Evolutionary conservation across 305 asterid genomes (phyloP), one percentile per base, ranked within the genome.

Genomic region (Solanum hybrid): DNA sequence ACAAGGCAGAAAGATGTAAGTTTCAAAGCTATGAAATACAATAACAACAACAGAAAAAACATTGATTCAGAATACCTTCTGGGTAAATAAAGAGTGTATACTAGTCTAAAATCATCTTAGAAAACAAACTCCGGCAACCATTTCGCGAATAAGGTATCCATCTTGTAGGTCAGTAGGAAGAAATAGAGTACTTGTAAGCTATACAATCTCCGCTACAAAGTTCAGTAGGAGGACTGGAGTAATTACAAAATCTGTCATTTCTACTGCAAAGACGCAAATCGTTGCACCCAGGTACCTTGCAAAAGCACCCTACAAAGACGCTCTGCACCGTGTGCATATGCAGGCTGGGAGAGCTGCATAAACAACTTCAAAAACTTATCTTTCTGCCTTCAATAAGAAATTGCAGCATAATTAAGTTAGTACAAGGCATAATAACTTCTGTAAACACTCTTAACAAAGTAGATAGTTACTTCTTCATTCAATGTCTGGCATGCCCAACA

Each of bases 401-500:
- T 46, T 42, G 87, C 72, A 46, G 40, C 73, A 29, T 46, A 17
- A 42, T 29, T 82, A 42, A 81, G 38, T 32, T 40, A 42, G 72
- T 16, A 46, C 29, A 46, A 82, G 87, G 87, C 38, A 82, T 8
- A 9, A 46, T 27, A 42, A 82, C 87, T 82, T 82, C 38, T 82
- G 73, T 29, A 82, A 82, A 46, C 38, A 42, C 17, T 4, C 6
- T 42, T 46, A 29, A 56, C 46, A 22, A 85, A 85, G 72, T 20
- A 85, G 46, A 85, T 31, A 31, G 6, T 42, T 36, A 64, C 90
- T 87, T 80, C 86, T 85, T 94, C 92, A 94, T 22, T 95, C 97
- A 36, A 89, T 88, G 78, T 92, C 95, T 4, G 94, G 88, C 76
- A 91, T 87, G 38, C 96, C 96, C 76, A 93, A 81, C 89, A 92